These are phyloP conservation scores for Nannizziopsis barbatae DNA, from an alignment of 2,329 filamentous ascomycete species.

Conservation along the genomic window DNA sequence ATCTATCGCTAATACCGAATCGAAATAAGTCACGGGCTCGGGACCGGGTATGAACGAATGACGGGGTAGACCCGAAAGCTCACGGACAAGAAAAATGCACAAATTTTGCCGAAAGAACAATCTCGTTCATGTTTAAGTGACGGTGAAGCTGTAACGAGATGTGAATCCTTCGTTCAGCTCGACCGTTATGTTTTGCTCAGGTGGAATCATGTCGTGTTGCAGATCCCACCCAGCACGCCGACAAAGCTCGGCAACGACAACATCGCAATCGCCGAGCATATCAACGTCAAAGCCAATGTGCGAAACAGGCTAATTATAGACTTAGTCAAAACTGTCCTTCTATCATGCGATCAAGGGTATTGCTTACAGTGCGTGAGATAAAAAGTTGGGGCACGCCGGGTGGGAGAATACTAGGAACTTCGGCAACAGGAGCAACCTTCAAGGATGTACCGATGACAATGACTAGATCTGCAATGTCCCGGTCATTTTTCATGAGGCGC, in stretches of 20 bases:
- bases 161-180: conserved; percentile 38
- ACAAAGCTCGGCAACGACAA: conserved; percentile 78
- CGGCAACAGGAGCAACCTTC: conserved; percentile 89
- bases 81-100: background rate
- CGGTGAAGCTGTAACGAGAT: conserved; percentile 35
- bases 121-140: conserved; percentile 16
- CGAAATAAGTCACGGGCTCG: background rate
- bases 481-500: conserved; percentile 71
- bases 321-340: no score
- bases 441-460: conserved; percentile 93
- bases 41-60: background rate
- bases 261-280: conserved; percentile 87
- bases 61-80: background rate
- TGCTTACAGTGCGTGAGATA: conserved; percentile 60
- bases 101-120: background rate
- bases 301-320: conserved; percentile 49
- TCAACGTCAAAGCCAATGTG: conserved; percentile 97
- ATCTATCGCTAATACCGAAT: background rate
- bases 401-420: conserved; percentile 73
- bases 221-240: conserved; percentile 70
- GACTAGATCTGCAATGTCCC: conserved; percentile 70
- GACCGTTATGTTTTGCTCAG: conserved; percentile 51
- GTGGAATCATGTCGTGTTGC: conserved; percentile 70
- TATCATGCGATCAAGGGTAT: no score
- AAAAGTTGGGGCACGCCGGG: conserved; percentile 79